A percentile compares a stretch with the other conserved stretches of the same genome.
Evolutionary conservation across 495 filamentous ascomycete genomes (phyloP).

Genomic region (Pseudotulostoma volvatum): DNA sequence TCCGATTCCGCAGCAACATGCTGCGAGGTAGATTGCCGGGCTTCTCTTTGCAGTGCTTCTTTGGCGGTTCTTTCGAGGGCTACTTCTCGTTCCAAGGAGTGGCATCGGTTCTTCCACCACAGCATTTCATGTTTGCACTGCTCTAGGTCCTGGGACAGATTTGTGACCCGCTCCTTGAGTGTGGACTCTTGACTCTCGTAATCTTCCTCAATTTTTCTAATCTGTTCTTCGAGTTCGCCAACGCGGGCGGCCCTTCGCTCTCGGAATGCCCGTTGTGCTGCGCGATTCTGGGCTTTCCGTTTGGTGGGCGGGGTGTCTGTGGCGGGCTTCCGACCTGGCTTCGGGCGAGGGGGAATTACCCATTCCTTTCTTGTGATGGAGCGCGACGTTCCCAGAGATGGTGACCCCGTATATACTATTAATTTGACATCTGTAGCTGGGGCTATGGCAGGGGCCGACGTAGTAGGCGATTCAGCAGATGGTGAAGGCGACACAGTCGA

Average conservation of each 20-base stretch:
- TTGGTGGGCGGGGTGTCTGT: slow-evolving; percentile 84
- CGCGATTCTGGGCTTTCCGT: slow-evolving; percentile 82
- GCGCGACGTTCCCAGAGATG: slow-evolving; percentile 27
- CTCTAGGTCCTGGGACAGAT: slow-evolving; percentile 35
- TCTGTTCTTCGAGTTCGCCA: slow-evolving; percentile 70
- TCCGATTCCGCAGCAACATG: background rate
- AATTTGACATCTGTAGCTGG: slow-evolving; percentile 23
- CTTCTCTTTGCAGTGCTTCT: slow-evolving; percentile 18
- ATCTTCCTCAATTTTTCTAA: slow-evolving; percentile 46
- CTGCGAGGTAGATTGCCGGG: background rate
- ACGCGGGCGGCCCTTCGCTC: slow-evolving; percentile 72
- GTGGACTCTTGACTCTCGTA: slow-evolving; percentile 27
- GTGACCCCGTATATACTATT: slow-evolving; percentile 21
- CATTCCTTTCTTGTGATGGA: slow-evolving; percentile 63
- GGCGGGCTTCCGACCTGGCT: slow-evolving; percentile 86
- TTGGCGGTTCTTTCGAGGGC: slow-evolving; percentile 27
- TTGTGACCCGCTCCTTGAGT: slow-evolving; percentile 30
- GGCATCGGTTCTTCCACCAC: slow-evolving; percentile 34
- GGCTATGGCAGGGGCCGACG: slow-evolving; percentile 20
- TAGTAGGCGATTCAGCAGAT: no score
- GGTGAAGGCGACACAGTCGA: no score
- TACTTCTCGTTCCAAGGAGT: slow-evolving; percentile 31
- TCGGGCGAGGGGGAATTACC: slow-evolving; percentile 74
- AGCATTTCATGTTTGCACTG: slow-evolving; percentile 30
- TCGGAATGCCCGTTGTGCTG: slow-evolving; percentile 84